A percentile compares a stretch with the other conserved stretches of the same genome.
Conservation (phyloP, 352 stramenopile genomes). For the Paralagenidium karlingii region DNA sequence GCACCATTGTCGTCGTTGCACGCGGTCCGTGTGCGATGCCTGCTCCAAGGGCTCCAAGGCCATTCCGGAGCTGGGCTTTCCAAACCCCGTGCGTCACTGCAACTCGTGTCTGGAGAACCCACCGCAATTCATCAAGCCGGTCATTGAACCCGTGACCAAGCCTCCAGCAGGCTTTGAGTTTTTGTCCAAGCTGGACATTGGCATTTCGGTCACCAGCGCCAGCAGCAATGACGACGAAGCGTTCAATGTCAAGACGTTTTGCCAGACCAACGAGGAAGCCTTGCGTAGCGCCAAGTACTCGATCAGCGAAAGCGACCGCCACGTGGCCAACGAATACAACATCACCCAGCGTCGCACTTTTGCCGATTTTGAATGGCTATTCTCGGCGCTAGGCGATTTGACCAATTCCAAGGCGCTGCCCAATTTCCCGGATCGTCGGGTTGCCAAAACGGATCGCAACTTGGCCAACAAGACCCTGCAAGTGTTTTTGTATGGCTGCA, state of each 20-base stretch:
- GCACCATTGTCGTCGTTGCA: constrained; percentile 78
- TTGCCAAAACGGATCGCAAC: constrained; percentile 26
- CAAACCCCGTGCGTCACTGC: constrained; percentile 65
- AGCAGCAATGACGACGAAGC: constrained; percentile 28
- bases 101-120: constrained; percentile 65
- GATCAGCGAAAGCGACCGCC: constrained; percentile 39
- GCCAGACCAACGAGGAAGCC: constrained; percentile 48
- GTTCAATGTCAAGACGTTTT: constrained; percentile 72
- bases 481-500: constrained; percentile 67
- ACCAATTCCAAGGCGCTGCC: constrained; percentile 74
- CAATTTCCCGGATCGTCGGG: constrained; percentile 65
- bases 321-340: constrained; percentile 70
- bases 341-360: constrained; percentile 55
- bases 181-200: constrained; percentile 72
- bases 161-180: constrained; percentile 75
- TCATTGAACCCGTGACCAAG: constrained; percentile 67
- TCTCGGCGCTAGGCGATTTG: constrained; percentile 53
- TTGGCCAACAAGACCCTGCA: constrained; percentile 38
- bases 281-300: constrained; percentile 34
- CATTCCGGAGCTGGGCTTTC: constrained; percentile 73
- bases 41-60: constrained; percentile 75
- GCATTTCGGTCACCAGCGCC: constrained; percentile 35
- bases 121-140: constrained; percentile 63
- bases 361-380: constrained; percentile 77
- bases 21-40: constrained; percentile 72